phyloP scores from a whole-genome alignment of 352 stramenopile genomes.

The Poterioochromonas sp. region DNA sequence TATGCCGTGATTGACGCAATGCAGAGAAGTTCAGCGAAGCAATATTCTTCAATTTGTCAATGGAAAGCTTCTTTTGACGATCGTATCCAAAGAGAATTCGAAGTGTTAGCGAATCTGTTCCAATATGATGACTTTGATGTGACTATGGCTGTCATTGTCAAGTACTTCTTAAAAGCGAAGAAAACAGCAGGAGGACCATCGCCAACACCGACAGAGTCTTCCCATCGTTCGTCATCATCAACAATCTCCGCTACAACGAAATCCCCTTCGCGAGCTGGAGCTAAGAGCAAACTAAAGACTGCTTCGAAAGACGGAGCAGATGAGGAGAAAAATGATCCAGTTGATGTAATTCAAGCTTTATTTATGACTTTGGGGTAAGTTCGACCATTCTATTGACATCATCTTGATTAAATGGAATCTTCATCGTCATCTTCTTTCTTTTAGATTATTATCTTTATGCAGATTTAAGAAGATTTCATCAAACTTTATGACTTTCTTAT shows the following conservation, averaged over 20 bases:
- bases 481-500: too few species aligned
- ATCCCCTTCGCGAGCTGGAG: too few species aligned
- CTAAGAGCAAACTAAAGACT: background rate
- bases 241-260: too few species aligned
- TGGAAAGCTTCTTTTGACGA: background rate
- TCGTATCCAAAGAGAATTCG: background rate
- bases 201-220: too few species aligned
- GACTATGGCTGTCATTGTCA: background rate
- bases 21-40: constrained; percentile 1
- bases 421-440: too few species aligned
- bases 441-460: too few species aligned
- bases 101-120: background rate
- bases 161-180: background rate
- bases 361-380: background rate
- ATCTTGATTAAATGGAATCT: too few species aligned
- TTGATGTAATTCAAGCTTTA: background rate
- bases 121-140: background rate
- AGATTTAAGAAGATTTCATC: too few species aligned
- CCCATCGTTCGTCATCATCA: too few species aligned
- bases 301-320: background rate
- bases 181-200: background rate
- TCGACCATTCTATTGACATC: background rate
- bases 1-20: background rate
- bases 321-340: background rate
- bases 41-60: background rate